A percentile compares a stretch with the other conserved stretches of the same genome.
phyloP scores from a whole-genome alignment of 2,329 filamentous ascomycete genomes.

The Neofusicoccum umdonicola region DNA sequence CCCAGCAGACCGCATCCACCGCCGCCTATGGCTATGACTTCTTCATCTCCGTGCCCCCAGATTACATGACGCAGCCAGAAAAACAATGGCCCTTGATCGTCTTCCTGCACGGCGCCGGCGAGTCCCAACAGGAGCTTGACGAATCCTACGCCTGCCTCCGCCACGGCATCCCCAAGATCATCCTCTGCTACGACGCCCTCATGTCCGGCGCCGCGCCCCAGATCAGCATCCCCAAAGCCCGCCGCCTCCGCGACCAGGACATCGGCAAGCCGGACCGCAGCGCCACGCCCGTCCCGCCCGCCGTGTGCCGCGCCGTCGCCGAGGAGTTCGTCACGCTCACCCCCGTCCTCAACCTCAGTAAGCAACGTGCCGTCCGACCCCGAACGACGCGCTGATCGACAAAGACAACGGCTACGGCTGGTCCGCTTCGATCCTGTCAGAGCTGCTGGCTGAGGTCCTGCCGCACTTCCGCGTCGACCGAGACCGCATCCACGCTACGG shows the following conservation, averaged over 20 bases:
- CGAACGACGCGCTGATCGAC: too few relatives aligned
- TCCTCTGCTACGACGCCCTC: slow-evolving; percentile 19
- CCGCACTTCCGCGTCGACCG: slow-evolving; percentile 17
- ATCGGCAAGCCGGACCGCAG: neutral
- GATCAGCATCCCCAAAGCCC: slow-evolving; percentile 15
- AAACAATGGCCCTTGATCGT: slow-evolving; percentile 17
- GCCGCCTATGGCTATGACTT: slow-evolving; percentile 18
- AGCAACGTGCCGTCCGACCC: neutral
- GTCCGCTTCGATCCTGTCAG: slow-evolving; percentile 16
- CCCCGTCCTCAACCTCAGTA: slow-evolving; percentile 7
- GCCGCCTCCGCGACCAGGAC: slow-evolving; percentile 5
- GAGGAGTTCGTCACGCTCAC: slow-evolving; percentile 19
- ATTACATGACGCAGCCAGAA: neutral
- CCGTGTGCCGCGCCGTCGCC: slow-evolving; percentile 16
- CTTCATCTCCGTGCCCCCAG: slow-evolving; percentile 18
- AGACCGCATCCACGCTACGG: slow-evolving; percentile 19
- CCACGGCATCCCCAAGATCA: slow-evolving; percentile 19
- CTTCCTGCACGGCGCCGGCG: slow-evolving; percentile 20
- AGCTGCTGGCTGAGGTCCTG: slow-evolving; percentile 19
- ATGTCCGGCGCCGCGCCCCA: neutral
- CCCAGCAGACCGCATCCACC: slow-evolving; percentile 8
- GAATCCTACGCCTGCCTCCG: slow-evolving; percentile 18
- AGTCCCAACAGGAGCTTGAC: slow-evolving; percentile 14
- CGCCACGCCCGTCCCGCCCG: neutral
- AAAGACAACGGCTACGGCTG: slow-evolving; percentile 20